Evolutionary conservation across 225 moss, liverwort and hornwort genomes (phyloP), one percentile per base, ranked within the genome.

Genomic region (Polytrichum formosum): DNA sequence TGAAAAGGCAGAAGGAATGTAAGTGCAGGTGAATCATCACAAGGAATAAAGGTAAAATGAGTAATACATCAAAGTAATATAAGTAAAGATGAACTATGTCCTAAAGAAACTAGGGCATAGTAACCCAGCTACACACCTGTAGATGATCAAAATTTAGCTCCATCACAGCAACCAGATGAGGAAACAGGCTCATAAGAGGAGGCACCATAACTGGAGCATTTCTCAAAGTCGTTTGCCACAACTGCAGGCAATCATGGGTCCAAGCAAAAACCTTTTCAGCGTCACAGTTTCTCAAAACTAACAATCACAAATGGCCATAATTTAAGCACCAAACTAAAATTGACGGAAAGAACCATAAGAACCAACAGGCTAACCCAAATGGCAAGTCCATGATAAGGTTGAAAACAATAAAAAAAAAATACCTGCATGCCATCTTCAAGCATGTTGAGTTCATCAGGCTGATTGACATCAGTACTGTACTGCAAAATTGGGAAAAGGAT

Each of bases 391-490:
- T 46, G 46, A 46, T 13, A 0, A 46, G 46, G 46, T 46, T 58
- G 21, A 21, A 58, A 58, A 20, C 21, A 58, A 7, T 23, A 23
- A 23, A 58, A 8, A 58, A 7, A 22, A 6, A 63, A 55, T 85
- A 94, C 97, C 91, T 92, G 90, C 90, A 98, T 91, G 66, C 97
- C 97, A 77, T 98, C 98, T 79, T 98, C 98, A 75, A 98, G 78
- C 94, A 98, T 98, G 73, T 92, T 94, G 16, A 98, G 86, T 80
- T 94, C 97, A 70, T 98, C 97, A 54, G 94, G 97, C 76, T 98
- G 98, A 82, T 87, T 91, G 19, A 92, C 85, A 82, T 98, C 94
- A 22, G 94, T 91, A 80, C 98, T 94, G 73, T 92, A 94, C 73
- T 94, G 91, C 75, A 94, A 81, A 68, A 98, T 98, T 67, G 98